A percentile compares a stretch with the other conserved stretches of the same genome.
Evolutionary conservation across 73 alveolate genomes (phyloP).

Genomic region (Durusdinium trenchii): DNA sequence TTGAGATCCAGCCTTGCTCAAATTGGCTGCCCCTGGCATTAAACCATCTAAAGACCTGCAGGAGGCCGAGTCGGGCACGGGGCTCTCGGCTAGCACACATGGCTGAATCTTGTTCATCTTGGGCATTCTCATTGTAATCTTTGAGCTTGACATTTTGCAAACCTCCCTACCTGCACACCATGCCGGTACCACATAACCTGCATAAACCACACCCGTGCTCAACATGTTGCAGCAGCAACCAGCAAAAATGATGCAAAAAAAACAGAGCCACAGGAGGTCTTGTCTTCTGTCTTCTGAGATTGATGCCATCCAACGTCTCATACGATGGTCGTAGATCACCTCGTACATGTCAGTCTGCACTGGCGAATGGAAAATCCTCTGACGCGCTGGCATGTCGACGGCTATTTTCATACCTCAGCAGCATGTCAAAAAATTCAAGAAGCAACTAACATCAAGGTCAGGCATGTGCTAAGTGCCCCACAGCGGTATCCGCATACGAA

Average conservation of each 20-base stretch:
- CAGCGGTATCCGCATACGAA: constrained; percentile 68
- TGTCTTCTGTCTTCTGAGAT: neutral
- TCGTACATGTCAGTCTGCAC: neutral
- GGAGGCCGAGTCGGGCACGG: neutral
- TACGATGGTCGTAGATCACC: constrained; percentile 76
- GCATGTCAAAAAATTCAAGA: neutral
- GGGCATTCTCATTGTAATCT: neutral
- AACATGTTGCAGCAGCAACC: constrained; percentile 1
- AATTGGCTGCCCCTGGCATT: constrained; percentile 41
- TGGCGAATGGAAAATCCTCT: neutral
- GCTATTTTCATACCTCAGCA: constrained; percentile 85
- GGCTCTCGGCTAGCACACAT: neutral
- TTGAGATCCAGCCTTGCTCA: constrained; percentile 51
- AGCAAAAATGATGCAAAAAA: too few relatives aligned
- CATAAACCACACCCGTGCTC: neutral
- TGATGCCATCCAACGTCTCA: constrained; percentile 53
- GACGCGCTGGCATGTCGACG: constrained; percentile 48
- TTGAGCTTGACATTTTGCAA: neutral
- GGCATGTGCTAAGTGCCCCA: neutral
- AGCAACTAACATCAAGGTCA: neutral
- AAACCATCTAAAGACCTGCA: constrained; percentile 63
- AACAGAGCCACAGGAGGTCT: too few relatives aligned
- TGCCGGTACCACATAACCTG: constrained; percentile 84
- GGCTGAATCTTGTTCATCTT: neutral
- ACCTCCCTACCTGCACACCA: constrained; percentile 53